Evolutionary conservation across 2,329 filamentous ascomycete genomes (phyloP).

Genomic region (Exophiala phaeomuriformis): DNA sequence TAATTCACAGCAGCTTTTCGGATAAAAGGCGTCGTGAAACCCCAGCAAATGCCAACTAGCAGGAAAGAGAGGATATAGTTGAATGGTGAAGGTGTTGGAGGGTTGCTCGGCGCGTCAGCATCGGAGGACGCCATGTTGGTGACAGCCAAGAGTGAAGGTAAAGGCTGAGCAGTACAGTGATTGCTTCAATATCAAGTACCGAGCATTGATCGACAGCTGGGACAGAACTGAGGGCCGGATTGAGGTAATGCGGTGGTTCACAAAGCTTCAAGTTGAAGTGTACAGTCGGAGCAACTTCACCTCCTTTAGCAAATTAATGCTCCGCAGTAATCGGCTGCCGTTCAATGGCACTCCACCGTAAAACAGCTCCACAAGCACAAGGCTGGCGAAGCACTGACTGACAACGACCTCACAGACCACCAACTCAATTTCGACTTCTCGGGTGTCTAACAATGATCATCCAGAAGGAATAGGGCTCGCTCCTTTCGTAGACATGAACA

Average conservation of each 20-base stretch:
- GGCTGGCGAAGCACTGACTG: background rate
- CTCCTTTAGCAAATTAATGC: background rate
- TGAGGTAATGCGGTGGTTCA: too few species aligned
- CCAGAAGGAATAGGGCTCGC: too few species aligned
- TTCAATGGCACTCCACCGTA: background rate
- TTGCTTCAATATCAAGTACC: too few species aligned
- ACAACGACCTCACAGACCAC: background rate
- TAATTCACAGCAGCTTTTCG: slow-evolving; percentile 73
- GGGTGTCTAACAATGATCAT: background rate
- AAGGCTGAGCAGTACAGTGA: too few species aligned
- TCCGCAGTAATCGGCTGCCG: background rate
- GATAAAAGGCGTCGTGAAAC: slow-evolving; percentile 88
- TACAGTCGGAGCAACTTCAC: too few species aligned
- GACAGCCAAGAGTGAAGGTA: background rate
- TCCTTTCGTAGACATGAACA: too few species aligned
- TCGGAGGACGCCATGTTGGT: slow-evolving; percentile 4
- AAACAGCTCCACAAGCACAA: background rate
- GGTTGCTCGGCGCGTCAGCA: background rate
- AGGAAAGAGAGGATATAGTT: slow-evolving; percentile 86
- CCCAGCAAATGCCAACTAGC: slow-evolving; percentile 81
- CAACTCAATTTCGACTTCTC: background rate
- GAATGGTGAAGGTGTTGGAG: slow-evolving; percentile 43
- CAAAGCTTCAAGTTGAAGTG: too few species aligned
- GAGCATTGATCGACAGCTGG: too few species aligned
- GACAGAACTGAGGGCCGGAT: too few species aligned